phyloP scores from a whole-genome alignment of 2,329 filamentous ascomycete genomes.

The Nemania sp. region DNA sequence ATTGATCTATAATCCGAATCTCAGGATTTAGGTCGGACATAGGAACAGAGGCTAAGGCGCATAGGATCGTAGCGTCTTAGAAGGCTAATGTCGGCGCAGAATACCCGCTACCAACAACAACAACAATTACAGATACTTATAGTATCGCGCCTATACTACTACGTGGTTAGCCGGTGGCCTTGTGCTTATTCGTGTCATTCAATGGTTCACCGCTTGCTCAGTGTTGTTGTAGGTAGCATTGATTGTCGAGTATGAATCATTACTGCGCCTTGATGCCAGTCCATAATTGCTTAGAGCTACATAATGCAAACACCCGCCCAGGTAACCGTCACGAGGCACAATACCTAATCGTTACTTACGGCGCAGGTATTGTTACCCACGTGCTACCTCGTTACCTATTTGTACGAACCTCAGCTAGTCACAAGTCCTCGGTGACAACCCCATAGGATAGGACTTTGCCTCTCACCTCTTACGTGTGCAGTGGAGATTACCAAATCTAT shows the following conservation, averaged over 20 bases:
- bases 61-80: constrained; percentile 26
- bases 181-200: constrained; percentile 6
- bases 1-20: background rate
- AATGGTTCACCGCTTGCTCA: too few species aligned
- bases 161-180: constrained; percentile 13
- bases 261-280: background rate
- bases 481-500: constrained; percentile 35
- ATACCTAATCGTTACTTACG: background rate
- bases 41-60: constrained; percentile 15
- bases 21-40: background rate
- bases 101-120: background rate
- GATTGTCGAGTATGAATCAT: background rate
- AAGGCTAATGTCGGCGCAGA: constrained; percentile 30
- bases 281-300: background rate
- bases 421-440: too few species aligned
- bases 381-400: too few species aligned
- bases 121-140: background rate
- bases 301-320: background rate
- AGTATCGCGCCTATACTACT: background rate
- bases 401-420: too few species aligned
- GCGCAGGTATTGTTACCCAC: background rate
- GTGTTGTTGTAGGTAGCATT: background rate
- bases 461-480: background rate
- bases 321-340: too few species aligned
- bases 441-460: too few species aligned